Evolutionary conservation across 768 basidiomycete genomes (phyloP).

Genomic region (Sporobolomyces phaffii): DNA sequence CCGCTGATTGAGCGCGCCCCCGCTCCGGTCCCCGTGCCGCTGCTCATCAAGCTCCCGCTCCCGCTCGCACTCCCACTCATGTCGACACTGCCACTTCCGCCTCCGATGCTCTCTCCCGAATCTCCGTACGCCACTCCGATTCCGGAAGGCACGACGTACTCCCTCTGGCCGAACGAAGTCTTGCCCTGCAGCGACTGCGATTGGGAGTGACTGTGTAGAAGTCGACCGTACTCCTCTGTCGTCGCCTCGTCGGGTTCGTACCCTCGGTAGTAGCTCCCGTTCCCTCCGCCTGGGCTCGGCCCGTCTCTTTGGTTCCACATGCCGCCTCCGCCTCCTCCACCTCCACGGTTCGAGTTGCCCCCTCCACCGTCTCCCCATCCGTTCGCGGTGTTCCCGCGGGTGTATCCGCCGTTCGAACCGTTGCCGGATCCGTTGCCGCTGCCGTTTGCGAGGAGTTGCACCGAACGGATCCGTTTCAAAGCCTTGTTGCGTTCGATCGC

Average conservation of each 20-base stretch:
- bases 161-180: not conserved
- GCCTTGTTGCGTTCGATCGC: conserved; percentile 98
- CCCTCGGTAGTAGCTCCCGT: not conserved
- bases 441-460: conserved; percentile 57
- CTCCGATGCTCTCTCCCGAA: not conserved
- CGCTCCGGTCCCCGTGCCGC: not conserved
- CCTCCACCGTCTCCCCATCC: conserved; percentile 43
- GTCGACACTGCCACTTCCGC: not conserved
- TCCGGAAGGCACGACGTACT: conserved; percentile 1
- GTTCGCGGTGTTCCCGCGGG: no score
- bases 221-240: conserved; percentile 2
- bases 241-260: conserved; percentile 1
- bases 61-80: conserved; percentile 12
- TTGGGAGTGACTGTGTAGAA: not conserved
- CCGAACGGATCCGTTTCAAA: conserved; percentile 91
- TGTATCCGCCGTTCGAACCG: not conserved
- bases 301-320: not conserved
- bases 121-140: not conserved
- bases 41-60: conserved; percentile 5
- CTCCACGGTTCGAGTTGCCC: not conserved
- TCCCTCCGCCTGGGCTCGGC: not conserved
- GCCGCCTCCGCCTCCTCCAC: not conserved
- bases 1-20: conserved; percentile 51
- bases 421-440: no score
- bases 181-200: not conserved